Base-by-base conservation (phyloP, 1,139 yeast species). In the Magnusiomyces ingens region DNA sequence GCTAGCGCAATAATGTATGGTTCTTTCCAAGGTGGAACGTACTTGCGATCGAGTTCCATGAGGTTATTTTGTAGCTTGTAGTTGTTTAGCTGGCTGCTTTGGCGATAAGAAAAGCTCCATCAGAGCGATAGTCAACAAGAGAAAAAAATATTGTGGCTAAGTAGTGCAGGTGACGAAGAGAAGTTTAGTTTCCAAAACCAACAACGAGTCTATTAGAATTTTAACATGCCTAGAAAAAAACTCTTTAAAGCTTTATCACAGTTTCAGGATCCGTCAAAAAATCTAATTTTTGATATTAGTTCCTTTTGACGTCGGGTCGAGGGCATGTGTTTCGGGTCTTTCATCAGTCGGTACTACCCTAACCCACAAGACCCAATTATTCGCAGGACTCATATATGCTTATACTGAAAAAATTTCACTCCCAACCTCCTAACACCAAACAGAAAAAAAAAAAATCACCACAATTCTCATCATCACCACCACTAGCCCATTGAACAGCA, bases 1-100 rank as follows among this genome's bases (percentile, higher is more conserved):
- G 97, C 97, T 18, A 93, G 81, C 5, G 97, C 99, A 58, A 93
- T 91, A 51, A 93, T 83, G 65, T 90, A 93, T 0, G 98, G 98
- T 57, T 89, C 90, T 1, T 89, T 84, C 98, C 98, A 93, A 22
- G 98, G 98, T 2, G 98, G 98, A 15, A 66, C 60, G 56, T 70
- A 70, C 45, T 59, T 40, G 21, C 43, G 21, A 10, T 40, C 43
- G 3, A 40, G 18, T 17, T 18, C 43, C 18, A 18, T 40, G 19
- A n/a, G 43, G 12, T n/a, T 21, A 12, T 18, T 40, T 40, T 40
- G 19, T 40, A 26, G 32, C 8, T 26, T 26, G 32, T 26, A 8
- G 8, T 26, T 26, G 32, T 8, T 26, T 5, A 26, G 32, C 8
- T 26, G 32, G 32, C 32, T 26, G 32, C 8, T 26, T 26, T 26